Evolutionary conservation across 2,329 filamentous ascomycete species (phyloP).

Genomic region (Fusarium decemcellulare): DNA sequence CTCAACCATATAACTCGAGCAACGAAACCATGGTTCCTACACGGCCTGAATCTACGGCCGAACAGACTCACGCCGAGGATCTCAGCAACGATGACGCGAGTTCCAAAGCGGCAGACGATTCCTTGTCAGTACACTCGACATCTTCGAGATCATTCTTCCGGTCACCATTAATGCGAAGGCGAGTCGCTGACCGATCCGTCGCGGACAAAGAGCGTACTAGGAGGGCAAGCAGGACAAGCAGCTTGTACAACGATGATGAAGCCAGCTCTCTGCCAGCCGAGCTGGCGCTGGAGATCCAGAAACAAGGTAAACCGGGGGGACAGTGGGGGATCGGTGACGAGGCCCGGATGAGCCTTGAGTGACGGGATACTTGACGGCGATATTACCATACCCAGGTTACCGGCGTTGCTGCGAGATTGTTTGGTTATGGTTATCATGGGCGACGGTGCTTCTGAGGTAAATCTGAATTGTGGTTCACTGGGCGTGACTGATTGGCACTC

Average conservation of each 20-base stretch:
- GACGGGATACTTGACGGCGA: constrained; percentile 22
- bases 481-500: constrained; percentile 9
- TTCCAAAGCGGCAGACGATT: constrained; percentile 56
- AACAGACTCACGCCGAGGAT: constrained; percentile 46
- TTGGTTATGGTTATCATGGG: constrained; percentile 6
- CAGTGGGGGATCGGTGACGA: constrained; percentile 89
- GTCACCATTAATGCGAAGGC: constrained; percentile 57
- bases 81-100: constrained; percentile 43
- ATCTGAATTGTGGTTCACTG: constrained; percentile 1
- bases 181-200: constrained; percentile 55
- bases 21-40: constrained; percentile 56
- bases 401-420: constrained; percentile 56
- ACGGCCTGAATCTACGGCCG: constrained; percentile 42
- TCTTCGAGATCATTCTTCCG: constrained; percentile 63
- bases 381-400: constrained; percentile 22
- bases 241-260: constrained; percentile 60
- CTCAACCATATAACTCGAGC: constrained; percentile 52
- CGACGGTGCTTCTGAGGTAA: constrained; percentile 2
- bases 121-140: constrained; percentile 62
- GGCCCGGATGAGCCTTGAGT: constrained; percentile 83
- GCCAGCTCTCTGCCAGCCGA: constrained; percentile 57
- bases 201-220: constrained; percentile 55
- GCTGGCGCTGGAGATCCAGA: constrained; percentile 67
- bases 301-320: constrained; percentile 66
- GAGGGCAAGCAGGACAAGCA: constrained; percentile 60